Evolutionary conservation across 148 eudicot species (phyloP).

Genomic region (Nepenthes gracilis): DNA sequence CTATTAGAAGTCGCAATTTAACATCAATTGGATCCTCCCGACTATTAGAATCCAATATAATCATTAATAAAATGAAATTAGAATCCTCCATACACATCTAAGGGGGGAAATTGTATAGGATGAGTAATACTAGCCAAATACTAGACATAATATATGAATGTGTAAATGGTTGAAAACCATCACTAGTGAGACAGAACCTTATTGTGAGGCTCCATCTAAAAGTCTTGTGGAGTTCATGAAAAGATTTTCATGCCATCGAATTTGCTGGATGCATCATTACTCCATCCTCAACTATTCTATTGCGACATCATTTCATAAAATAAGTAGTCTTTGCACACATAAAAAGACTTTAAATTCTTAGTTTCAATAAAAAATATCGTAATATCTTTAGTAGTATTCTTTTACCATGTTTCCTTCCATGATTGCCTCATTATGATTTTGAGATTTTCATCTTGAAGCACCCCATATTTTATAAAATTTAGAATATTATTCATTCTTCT

Average conservation of each 20-base stretch:
- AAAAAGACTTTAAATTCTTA: neutral
- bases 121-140: neutral
- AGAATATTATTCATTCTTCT: neutral
- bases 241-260: neutral
- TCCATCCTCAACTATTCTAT: neutral
- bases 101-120: neutral
- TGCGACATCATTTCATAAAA: neutral
- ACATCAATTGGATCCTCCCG: neutral
- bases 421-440: too few relatives aligned
- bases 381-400: too few relatives aligned
- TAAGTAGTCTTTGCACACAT: neutral
- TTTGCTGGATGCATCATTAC: neutral
- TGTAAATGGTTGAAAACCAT: neutral
- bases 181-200: neutral
- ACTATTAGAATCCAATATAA: neutral
- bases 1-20: neutral
- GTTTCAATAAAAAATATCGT: too few relatives aligned
- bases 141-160: neutral
- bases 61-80: neutral
- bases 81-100: neutral
- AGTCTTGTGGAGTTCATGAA: too few relatives aligned
- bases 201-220: too few relatives aligned
- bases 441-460: conserved; percentile 10
- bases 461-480: neutral
- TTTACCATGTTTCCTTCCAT: too few relatives aligned